Evolutionary conservation across 768 basidiomycete species (phyloP).

Genomic region (Boletus eberwhitei): DNA sequence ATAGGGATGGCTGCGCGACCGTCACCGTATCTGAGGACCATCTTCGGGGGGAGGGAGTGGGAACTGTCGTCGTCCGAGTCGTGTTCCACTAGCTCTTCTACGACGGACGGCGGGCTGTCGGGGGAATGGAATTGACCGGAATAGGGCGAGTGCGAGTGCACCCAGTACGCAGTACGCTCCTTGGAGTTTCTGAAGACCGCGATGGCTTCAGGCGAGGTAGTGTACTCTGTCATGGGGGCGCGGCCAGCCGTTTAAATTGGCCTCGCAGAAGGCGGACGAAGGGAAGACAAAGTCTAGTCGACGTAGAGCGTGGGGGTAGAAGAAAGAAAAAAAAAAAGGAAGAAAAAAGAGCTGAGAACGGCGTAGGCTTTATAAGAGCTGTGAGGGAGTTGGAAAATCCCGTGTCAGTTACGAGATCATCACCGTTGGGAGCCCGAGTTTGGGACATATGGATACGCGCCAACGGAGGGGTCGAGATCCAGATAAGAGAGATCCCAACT

Average conservation of each 20-base stretch:
- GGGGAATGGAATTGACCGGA: constrained; percentile 50
- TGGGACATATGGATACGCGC: neutral
- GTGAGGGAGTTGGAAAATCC: constrained; percentile 20
- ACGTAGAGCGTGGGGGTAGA: neutral
- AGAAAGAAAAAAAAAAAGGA: constrained; percentile 5
- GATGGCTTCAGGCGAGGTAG: constrained; percentile 54
- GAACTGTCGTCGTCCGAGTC: constrained; percentile 42
- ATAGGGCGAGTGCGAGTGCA: constrained; percentile 41
- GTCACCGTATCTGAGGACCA: constrained; percentile 66
- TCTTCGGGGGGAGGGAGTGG: constrained; percentile 60
- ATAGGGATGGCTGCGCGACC: constrained; percentile 65
- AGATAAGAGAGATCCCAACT: constrained; percentile 17
- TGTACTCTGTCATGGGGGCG: constrained; percentile 61
- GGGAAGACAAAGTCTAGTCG: neutral
- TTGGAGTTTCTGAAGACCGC: constrained; percentile 56
- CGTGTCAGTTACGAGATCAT: constrained; percentile 28
- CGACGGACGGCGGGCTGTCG: constrained; percentile 49
- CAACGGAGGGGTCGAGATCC: constrained; percentile 13
- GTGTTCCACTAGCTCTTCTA: constrained; percentile 37
- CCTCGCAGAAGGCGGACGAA: neutral
- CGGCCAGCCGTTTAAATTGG: neutral
- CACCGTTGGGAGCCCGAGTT: neutral
- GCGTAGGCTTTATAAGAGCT: constrained; percentile 24
- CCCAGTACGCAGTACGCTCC: constrained; percentile 65
- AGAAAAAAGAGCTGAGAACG: constrained; percentile 2